Percentiles rank a stretch among this genome's conserved stretches.
phyloP scores from a whole-genome alignment of 768 basidiomycete genomes.

The Leccinum pellstonianum region DNA sequence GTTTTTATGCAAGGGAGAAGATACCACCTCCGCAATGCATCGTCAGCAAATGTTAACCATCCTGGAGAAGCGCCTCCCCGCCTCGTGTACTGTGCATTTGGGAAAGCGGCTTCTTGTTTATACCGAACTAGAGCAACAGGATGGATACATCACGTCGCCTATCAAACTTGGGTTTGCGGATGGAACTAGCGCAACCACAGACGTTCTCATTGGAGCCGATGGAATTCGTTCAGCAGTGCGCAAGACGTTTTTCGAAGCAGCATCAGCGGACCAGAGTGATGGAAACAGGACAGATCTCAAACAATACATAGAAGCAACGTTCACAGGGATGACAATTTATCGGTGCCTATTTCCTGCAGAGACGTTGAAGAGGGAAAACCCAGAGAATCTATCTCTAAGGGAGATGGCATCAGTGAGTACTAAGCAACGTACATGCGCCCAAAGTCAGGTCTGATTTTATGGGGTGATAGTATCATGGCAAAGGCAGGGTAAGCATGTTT shows the following conservation, averaged over 20 bases:
- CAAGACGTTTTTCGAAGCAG: conserved; percentile 21
- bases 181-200: conserved; percentile 29
- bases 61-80: conserved; percentile 19
- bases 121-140: conserved; percentile 2
- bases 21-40: conserved; percentile 18
- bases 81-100: conserved; percentile 15
- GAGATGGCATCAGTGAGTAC: conserved; percentile 21
- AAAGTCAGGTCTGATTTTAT: conserved; percentile 9
- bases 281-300: conserved; percentile 1
- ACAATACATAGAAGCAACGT: conserved; percentile 30
- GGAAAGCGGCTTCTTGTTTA: conserved; percentile 23
- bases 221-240: conserved; percentile 37
- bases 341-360: conserved; percentile 37
- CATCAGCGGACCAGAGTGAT: background rate
- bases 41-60: conserved; percentile 22
- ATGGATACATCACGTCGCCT: conserved; percentile 27
- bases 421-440: background rate
- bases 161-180: conserved; percentile 18
- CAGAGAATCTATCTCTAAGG: conserved; percentile 22
- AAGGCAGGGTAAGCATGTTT: conserved; percentile 3
- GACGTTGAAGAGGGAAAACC: conserved; percentile 24
- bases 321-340: conserved; percentile 43
- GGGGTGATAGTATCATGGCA: conserved; percentile 14
- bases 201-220: conserved; percentile 47
- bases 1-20: conserved; percentile 6